Evolutionary conservation across 345 rosid genomes (phyloP).

Genomic region (Pistacia integerrima): DNA sequence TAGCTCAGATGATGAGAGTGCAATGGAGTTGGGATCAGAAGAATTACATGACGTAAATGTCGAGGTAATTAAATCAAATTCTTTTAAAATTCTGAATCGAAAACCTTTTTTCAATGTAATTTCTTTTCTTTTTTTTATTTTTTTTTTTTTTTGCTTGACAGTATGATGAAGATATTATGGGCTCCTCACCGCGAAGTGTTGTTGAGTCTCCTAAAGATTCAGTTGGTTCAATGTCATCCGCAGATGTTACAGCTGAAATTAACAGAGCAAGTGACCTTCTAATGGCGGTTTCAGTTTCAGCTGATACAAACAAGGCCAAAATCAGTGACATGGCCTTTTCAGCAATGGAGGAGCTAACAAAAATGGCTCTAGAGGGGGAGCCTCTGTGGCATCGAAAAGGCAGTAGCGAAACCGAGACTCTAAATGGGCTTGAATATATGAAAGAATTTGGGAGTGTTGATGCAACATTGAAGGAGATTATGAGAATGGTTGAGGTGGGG

Average conservation of each 20-base stretch:
- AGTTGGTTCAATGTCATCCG: constrained; percentile 13
- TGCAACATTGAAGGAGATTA: constrained; percentile 25
- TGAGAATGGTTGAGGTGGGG: constrained; percentile 30
- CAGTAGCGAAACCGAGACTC: constrained; percentile 8
- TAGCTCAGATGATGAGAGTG: constrained; percentile 11
- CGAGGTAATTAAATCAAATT: constrained; percentile 11
- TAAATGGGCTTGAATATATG: constrained; percentile 37
- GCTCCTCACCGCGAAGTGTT: not conserved
- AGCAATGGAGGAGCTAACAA: constrained; percentile 36
- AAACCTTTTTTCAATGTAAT: not conserved
- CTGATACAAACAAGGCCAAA: constrained; percentile 27
- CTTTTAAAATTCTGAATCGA: too few species aligned
- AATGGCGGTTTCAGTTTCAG: constrained; percentile 37
- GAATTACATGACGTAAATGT: not conserved
- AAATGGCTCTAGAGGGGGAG: constrained; percentile 30
- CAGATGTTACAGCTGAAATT: not conserved
- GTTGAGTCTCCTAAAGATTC: constrained; percentile 19
- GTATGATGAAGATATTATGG: not conserved
- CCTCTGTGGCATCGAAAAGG: constrained; percentile 31
- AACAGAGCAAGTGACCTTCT: constrained; percentile 38
- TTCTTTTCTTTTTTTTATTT: not conserved
- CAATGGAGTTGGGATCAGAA: constrained; percentile 24
- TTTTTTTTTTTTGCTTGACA: not conserved
- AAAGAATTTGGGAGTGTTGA: constrained; percentile 23
- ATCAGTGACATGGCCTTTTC: constrained; percentile 26